Evolutionary conservation across 164 flowering plant genomes (phyloP), one percentile per base, ranked within the genome.

Genomic region (Stephania japonica): DNA sequence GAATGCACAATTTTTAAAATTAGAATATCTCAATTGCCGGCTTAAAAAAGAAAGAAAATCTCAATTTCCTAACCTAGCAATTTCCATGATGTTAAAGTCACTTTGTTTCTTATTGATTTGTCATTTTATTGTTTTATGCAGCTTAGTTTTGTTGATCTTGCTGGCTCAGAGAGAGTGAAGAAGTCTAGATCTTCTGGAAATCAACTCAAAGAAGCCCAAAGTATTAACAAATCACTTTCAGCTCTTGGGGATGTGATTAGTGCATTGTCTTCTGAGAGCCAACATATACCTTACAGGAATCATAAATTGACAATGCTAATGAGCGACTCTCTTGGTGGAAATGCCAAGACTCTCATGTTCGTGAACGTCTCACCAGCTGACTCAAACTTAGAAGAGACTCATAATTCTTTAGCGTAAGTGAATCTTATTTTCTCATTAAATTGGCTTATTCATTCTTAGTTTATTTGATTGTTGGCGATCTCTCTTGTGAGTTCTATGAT

Each of bases 251-350:
- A 96, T 83, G 99, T 96, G 38, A 96, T 96, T 23, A 84, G 98
- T 84, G 94, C 99, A 67, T 77, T 96, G 43, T 90, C 99, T 70
- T 86, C 97, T 5, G 88, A 89, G 12, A 75, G 86, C 71, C 98
- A 91, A 70, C 97, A 96, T 75, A 89, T 93, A 70, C 99, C 99
- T 6, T 96, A 96, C 68, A 83, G 99, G 73, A 96, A 96, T 71
- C 99, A 96, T 81, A 93, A 92, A 76, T 79, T 96, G 72, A 96
- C 99, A 3, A 93, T 96, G 99, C 80, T 96, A 23, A 96, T 96
- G 99, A 96, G 99, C 77, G 99, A 96, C 76, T 96, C 99, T 11
- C 88, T 96, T 21, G 99, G 99, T 65, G 98, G 99, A 44, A 96
- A 96, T 87, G 98, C 99, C 9, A 96, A 96, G 73, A 96, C 99